phyloP scores from a whole-genome alignment of 192 early-diverging fungal genomes.

The Entomortierella beljakovae region DNA sequence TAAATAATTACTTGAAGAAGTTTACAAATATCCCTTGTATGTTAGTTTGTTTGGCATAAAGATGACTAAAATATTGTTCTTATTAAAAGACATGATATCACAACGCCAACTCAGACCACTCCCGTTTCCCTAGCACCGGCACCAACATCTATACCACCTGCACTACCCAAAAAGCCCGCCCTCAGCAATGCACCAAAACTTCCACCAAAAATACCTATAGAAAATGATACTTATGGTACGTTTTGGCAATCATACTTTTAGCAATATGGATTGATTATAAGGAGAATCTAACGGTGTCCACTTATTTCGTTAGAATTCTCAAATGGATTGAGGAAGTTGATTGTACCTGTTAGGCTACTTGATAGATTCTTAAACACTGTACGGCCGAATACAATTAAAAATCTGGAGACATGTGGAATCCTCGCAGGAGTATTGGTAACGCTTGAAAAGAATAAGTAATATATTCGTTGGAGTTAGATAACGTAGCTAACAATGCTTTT shows the following conservation, averaged over 20 bases:
- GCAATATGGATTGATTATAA: neutral
- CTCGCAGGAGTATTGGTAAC: slow-evolving; percentile 79
- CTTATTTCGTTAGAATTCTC: slow-evolving; percentile 57
- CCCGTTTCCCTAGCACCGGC: slow-evolving; percentile 7
- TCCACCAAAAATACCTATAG: slow-evolving; percentile 37
- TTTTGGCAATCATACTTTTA: neutral
- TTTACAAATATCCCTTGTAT: neutral
- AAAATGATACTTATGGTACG: slow-evolving; percentile 46
- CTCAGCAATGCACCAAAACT: slow-evolving; percentile 27
- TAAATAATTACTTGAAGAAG: no score
- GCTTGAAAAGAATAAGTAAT: slow-evolving; percentile 35
- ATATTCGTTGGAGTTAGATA: no score
- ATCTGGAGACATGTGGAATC: slow-evolving; percentile 92
- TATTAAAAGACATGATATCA: neutral
- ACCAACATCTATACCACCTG: slow-evolving; percentile 26
- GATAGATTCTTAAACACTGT: slow-evolving; percentile 81
- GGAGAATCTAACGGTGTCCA: slow-evolving; percentile 24
- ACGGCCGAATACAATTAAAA: slow-evolving; percentile 73
- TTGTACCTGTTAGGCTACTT: slow-evolving; percentile 73
- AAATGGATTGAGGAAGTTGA: slow-evolving; percentile 73
- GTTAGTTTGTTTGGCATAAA: no score
- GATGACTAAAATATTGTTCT: no score
- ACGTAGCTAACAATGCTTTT: neutral
- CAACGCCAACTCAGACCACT: neutral
- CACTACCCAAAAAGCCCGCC: slow-evolving; percentile 30